phyloP scores from a whole-genome alignment of 352 stramenopile genomes.

The Globisporangium carolinianum region DNA sequence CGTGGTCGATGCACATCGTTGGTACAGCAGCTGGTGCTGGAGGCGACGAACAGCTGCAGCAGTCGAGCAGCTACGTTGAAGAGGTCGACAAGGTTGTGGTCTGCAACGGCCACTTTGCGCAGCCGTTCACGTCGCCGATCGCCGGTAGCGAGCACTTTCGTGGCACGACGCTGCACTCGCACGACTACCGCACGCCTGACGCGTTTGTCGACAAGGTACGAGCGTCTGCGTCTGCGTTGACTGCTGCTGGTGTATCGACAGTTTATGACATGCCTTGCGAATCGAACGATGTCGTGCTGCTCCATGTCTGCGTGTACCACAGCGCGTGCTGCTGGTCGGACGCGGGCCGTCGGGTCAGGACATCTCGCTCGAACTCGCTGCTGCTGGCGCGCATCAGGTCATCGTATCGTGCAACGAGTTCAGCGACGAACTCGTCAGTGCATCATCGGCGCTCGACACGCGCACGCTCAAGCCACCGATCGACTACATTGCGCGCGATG shows the following conservation, averaged over 20 bases:
- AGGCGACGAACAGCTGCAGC: conserved; percentile 25
- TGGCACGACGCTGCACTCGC: conserved; percentile 37
- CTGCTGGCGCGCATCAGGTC: conserved; percentile 33
- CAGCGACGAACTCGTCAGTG: conserved; percentile 16
- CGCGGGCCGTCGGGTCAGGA: conserved; percentile 65
- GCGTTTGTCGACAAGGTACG: conserved; percentile 35
- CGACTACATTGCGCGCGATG: conserved; percentile 36
- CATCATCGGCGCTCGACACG: conserved; percentile 15
- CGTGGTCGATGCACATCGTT: conserved; percentile 1
- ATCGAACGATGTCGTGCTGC: background rate
- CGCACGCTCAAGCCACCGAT: conserved; percentile 57
- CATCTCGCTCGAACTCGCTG: conserved; percentile 67
- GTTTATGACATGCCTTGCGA: no score
- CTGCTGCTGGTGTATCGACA: no score
- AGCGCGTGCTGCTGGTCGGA: conserved; percentile 62
- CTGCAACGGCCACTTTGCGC: conserved; percentile 75
- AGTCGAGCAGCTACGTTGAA: conserved; percentile 47
- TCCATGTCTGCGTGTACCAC: background rate
- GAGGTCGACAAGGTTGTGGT: conserved; percentile 66
- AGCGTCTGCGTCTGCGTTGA: background rate
- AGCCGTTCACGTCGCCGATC: conserved; percentile 39
- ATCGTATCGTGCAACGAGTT: conserved; percentile 51
- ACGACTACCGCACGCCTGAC: conserved; percentile 44
- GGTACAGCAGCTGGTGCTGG: background rate
- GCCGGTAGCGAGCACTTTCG: conserved; percentile 45